Base-by-base conservation (phyloP, 129 eudicot genomes). In the Gnaphalium uliginosum region DNA sequence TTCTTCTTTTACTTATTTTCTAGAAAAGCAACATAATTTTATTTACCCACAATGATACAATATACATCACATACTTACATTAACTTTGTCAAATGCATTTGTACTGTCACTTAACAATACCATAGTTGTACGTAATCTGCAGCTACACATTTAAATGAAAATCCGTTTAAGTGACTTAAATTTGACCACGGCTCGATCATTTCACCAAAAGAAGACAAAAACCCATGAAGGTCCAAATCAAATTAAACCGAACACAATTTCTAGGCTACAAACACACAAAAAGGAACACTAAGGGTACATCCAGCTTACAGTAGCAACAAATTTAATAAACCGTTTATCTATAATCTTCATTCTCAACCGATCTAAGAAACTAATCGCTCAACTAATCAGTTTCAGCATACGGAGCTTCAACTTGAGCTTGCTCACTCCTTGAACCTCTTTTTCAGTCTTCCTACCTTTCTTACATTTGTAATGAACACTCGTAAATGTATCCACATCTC, bases 321-420 rank as follows among this genome's bases (percentile, higher is more conserved):
- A 35, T 56, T 48, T 33, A 29, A 10, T 7, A 0, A 68, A 39
- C 75, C 30, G 19, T 9, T n/a, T n/a, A 54, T 54, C 41, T 4
- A 19, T n/a, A 53, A 71, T 14, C 39, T 5, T 6, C 68, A 5
- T 4, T 64, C 48, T 39, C 6, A 39, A 39, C 0, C 35, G 18
- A 50, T 50, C 4, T 18, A 18, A 11, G 1, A n/a, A 75, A 50
- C 62, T 5, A 65, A 50, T 50, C 56, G 56, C 13, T 6, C 93
- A 10, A 57, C 94, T 21, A 25, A 18, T 57, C 63, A n/a, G 19
- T 8, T 25, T 57, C 63, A 21, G 63, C 63, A 57, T 57, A 56
- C n/a, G 62, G 63, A 11, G 23, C 24, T 8, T 57, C 63, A n/a
- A 57, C 23, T 57, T 57, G 63, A 6, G 63, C 63, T 21, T 57